Base-by-base conservation (phyloP, 1,284 basidiomycete species). In the Bondarzewia mesenterica region DNA sequence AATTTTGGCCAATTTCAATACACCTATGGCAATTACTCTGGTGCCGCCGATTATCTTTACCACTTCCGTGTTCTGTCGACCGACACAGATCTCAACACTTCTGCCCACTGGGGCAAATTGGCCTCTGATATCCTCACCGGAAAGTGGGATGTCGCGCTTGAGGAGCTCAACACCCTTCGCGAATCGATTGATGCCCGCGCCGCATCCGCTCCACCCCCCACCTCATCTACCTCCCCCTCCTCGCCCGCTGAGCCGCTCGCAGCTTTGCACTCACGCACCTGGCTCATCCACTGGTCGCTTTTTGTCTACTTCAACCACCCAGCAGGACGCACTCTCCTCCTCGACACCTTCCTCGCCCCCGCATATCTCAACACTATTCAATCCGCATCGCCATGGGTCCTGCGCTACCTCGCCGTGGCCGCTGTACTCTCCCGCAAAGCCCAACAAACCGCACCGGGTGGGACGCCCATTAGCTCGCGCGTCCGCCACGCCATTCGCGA, bases 231-330 rank as follows among this genome's bases (percentile, higher is more conserved):
- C 4, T 70, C 77, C 10, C 65, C 75, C 46, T 65, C 77, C 2
- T 66, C 70, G 4, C 69, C 78, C 32, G 69, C 76, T 22, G 74
- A 78, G 41, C 84, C 87, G 4, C 78, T 92, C 47, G 76, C 77
- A 44, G 93, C 91, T 61, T 78, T 96, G 46, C 93, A 95, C 69
- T 89, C 93, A n/a, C 82, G 96, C 52, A 92, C 92, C 44, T 98
- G 95, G 94, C 80, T 96, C 51, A 81, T 93, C 12, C 96, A 99
- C 72, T 99, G 95, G 95, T 91, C 89, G 15, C 82, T 99, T 46
- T 99, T 98, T 67, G 92, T 98, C 55, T 98, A 94, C 72, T 98
- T 95, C 78, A 97, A 97, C 73, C 92, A 97, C 67, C 84, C 85
- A 0, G 80, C 93, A 56, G 93, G 92, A 25, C 84, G 94, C 38